phyloP scores from a whole-genome alignment of 306 rosid species.

The Hippophae tibetana region DNA sequence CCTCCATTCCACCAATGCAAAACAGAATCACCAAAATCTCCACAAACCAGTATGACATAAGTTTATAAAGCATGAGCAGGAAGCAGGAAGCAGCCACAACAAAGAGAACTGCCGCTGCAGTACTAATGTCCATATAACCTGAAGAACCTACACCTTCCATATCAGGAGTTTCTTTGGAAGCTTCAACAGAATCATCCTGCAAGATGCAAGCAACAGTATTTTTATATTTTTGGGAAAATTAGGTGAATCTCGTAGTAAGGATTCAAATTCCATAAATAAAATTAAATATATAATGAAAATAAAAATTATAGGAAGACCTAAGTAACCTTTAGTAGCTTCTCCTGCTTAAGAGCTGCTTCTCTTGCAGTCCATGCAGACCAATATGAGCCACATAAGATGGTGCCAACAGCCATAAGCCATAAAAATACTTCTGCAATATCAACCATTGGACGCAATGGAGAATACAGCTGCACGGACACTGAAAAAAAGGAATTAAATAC shows the following conservation, averaged over 20 bases:
- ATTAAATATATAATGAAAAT: slow-evolving; percentile 4
- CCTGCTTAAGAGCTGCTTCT: slow-evolving; percentile 81
- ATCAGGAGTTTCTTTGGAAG: slow-evolving; percentile 48
- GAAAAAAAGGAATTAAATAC: slow-evolving; percentile 15
- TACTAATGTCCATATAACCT: slow-evolving; percentile 72
- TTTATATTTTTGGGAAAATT: slow-evolving; percentile 10
- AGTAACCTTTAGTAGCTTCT: slow-evolving; percentile 75
- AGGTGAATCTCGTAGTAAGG: slow-evolving; percentile 9
- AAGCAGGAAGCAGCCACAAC: slow-evolving; percentile 91
- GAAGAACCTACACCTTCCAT: slow-evolving; percentile 51
- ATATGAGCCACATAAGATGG: slow-evolving; percentile 83
- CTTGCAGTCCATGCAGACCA: slow-evolving; percentile 97
- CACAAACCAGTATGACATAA: slow-evolving; percentile 82
- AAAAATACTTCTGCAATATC: slow-evolving; percentile 95
- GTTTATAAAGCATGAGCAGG: slow-evolving; percentile 83
- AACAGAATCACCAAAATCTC: slow-evolving; percentile 91
- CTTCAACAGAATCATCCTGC: slow-evolving; percentile 81
- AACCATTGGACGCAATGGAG: slow-evolving; percentile 87
- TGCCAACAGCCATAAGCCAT: slow-evolving; percentile 99
- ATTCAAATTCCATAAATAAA: slow-evolving; percentile 2
- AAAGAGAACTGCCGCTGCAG: slow-evolving; percentile 70
- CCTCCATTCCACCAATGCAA: slow-evolving; percentile 95
- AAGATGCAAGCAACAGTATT: slow-evolving; percentile 7
- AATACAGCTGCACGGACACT: slow-evolving; percentile 95
- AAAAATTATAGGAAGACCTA: slow-evolving; percentile 15